Evolutionary conservation across 2,329 filamentous ascomycete genomes (phyloP), one percentile per base, ranked within the genome.

Genomic region (Aspergillus sp.): DNA sequence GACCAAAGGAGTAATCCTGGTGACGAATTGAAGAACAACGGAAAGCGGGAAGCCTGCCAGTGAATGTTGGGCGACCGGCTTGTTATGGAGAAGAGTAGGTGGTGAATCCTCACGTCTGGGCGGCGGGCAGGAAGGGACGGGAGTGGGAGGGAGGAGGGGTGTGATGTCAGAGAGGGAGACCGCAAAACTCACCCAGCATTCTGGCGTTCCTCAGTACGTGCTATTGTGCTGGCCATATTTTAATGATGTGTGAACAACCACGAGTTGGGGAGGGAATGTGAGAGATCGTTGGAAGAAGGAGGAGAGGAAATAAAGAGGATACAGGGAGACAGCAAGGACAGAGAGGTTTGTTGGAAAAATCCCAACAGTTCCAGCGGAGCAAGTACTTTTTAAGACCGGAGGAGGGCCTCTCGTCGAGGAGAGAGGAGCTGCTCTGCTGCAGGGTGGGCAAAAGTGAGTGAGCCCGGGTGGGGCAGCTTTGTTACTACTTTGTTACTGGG

Each of bases 201-300:
- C 58, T 79, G 76, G 64, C 76, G 73, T 65, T 83, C 81, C 62
- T 83, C 81, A 61, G 76, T 71, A 64, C 80, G 79, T 66, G 82
- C 78, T 69, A 84, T 74, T 47, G 81, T 82, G 74, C 80, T 80
- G 58, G 82, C 72, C 83, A 85, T 85, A 23, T 66, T 73, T 55
- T 38, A 55, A 50, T 52, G 57, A 63, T 59, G 55, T 59, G 55
- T 58, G 59, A 58, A 59, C 54, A 56, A 60, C 53, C 51, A 55
- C 59, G 53, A 36, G 51, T 51, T 57, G 61, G 53, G 61, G 55
- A 57, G 56, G 56, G 62, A 61, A 39, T 59, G 50, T 52, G n/a
- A 61, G 54, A 51, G 55, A 10, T 58, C 52, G 59, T 49, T 19
- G 54, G 56, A 59, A 58, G 58, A 61, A 60, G 32, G 38, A 61